Conservation (phyloP, 2,329 filamentous ascomycete species). For the Verticillium longisporum region DNA sequence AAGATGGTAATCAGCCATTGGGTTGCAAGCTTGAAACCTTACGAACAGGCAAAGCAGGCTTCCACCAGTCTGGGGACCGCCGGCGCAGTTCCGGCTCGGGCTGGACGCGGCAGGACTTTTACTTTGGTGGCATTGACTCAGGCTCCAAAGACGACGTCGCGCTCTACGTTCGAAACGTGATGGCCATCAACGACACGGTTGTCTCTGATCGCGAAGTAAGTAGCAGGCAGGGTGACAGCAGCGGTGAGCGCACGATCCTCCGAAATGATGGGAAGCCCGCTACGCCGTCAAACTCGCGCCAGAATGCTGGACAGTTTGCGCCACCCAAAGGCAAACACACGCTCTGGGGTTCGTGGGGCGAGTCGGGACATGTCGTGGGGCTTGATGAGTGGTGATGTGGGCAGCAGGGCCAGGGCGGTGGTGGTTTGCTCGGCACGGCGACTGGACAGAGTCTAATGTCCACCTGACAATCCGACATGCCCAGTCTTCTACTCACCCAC, state of each 20-base stretch:
- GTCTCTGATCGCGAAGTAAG: constrained; percentile 37
- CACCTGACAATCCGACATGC: neutral
- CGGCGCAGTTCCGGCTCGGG: constrained; percentile 45
- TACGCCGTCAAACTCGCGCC: neutral
- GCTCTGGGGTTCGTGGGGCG: constrained; percentile 1
- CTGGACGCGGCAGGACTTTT: constrained; percentile 48
- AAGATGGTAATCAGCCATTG: constrained; percentile 8
- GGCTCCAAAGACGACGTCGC: constrained; percentile 18
- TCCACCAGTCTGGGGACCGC: constrained; percentile 38
- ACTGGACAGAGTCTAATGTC: neutral
- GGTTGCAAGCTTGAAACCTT: constrained; percentile 35
- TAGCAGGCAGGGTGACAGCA: constrained; percentile 1
- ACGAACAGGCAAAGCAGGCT: constrained; percentile 52
- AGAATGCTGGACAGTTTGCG: constrained; percentile 3
- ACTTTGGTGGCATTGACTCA: constrained; percentile 38
- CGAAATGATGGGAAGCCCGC: neutral
- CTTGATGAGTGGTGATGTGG: neutral
- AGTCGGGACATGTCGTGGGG: neutral
- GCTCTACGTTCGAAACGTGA: constrained; percentile 52
- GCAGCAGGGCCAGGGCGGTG: neutral
- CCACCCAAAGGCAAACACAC: neutral
- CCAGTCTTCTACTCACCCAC: neutral
- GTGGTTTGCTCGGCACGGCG: neutral
- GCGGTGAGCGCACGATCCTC: neutral
- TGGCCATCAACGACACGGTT: constrained; percentile 46